Evolutionary conservation across 202 grass and related monocot genomes (phyloP).

Genomic region (Carex sylvatica): DNA sequence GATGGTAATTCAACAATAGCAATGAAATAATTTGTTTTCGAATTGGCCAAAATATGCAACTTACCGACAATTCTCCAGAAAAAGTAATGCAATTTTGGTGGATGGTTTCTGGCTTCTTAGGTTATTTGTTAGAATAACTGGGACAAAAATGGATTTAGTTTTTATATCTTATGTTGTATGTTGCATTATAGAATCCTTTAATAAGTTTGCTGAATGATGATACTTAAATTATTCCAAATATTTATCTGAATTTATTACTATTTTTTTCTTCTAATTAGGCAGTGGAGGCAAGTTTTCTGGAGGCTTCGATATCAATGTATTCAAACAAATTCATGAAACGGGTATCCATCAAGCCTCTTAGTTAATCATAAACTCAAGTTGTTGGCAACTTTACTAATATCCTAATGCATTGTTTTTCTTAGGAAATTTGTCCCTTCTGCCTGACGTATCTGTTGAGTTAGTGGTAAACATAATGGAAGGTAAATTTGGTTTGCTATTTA

Average conservation of each 20-base stretch:
- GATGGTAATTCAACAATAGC: not conserved
- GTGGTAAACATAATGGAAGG: constrained; percentile 88
- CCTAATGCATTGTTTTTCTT: constrained; percentile 25
- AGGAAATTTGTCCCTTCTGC: constrained; percentile 66
- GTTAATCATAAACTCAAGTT: not conserved
- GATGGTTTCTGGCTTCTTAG: constrained; percentile 1
- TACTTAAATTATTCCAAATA: not conserved
- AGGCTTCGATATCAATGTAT: constrained; percentile 95
- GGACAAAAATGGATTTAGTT: not conserved
- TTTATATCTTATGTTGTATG: not conserved
- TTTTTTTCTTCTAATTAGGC: constrained; percentile 39
- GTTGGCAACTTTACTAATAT: constrained; percentile 9
- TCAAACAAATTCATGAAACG: constrained; percentile 62
- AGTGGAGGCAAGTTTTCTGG: constrained; percentile 61
- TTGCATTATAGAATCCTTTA: not conserved
- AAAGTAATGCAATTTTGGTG: not conserved
- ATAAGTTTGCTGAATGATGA: not conserved
- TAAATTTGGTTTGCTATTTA: constrained; percentile 19
- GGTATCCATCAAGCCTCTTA: constrained; percentile 40
- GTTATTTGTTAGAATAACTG: not conserved
- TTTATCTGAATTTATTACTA: not conserved
- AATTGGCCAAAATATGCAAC: not conserved
- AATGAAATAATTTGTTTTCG: not conserved
- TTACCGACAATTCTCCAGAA: not conserved
- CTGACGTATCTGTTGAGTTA: constrained; percentile 76